phyloP scores from a whole-genome alignment of 345 rosid species.

The Citrus cavaleriei region DNA sequence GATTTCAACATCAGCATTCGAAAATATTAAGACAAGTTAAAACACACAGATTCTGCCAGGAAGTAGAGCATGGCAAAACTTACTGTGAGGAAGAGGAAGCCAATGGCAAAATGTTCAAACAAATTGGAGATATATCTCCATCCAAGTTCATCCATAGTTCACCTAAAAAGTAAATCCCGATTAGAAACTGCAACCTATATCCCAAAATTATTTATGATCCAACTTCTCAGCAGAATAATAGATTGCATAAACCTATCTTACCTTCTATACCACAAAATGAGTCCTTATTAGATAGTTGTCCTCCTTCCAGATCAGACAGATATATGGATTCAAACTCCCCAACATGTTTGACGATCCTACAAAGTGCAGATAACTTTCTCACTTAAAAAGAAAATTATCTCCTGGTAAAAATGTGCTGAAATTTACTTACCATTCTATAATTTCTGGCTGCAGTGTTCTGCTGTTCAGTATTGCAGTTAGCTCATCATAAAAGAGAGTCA shows the following conservation, averaged over 20 bases:
- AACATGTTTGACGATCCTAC: conserved; percentile 68
- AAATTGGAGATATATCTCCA: conserved; percentile 79
- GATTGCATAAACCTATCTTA: conserved; percentile 12
- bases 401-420: conserved; percentile 1
- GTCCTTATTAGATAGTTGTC: conserved; percentile 37
- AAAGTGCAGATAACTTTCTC: conserved; percentile 14
- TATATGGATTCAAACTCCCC: conserved; percentile 79
- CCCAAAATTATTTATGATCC: background rate
- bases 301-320: conserved; percentile 68
- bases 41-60: conserved; percentile 1
- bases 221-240: conserved; percentile 6
- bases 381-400: background rate
- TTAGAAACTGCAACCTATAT: conserved; percentile 5
- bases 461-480: conserved; percentile 46
- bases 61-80: conserved; percentile 20
- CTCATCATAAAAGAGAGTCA: conserved; percentile 73
- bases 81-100: conserved; percentile 63
- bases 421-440: conserved; percentile 66
- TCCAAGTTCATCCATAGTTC: conserved; percentile 94
- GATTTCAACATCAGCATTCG: conserved; percentile 21
- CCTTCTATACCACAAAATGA: conserved; percentile 66
- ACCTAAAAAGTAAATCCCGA: conserved; percentile 39
- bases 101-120: conserved; percentile 68
- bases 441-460: conserved; percentile 58
- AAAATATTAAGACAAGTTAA: conserved; percentile 8